Evolutionary conservation across 2,329 filamentous ascomycete genomes (phyloP), one percentile per base, ranked within the genome.

Genomic region (Epichloe amarillans): DNA sequence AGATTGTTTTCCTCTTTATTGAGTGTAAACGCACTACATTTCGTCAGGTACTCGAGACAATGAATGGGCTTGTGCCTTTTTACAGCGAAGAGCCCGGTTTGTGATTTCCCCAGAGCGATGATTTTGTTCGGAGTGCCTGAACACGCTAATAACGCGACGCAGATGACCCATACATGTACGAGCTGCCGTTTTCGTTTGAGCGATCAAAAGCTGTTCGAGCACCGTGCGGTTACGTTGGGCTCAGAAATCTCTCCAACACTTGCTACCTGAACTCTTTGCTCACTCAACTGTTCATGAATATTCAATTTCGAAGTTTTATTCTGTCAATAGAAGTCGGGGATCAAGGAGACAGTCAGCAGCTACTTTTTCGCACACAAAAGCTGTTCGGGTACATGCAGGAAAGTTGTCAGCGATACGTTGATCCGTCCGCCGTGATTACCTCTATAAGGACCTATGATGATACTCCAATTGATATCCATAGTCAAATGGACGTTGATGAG

Each of bases 401-500:
- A 57, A 88, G 84, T 47, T 83, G 83, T 57, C 76, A 77, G 37
- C 85, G 84, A 56, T 84, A 73, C 52, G 76, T 90, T 19, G 86
- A 93, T 54, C 86, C 93, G 0, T 73, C 76, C 47, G 73, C 73
- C 2, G 82, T 94, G 55, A 85, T 93, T 14, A 74, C 75, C 36
- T 83, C 81, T 40, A 88, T 97, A 60, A 84, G 81, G 58, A 91
- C 85, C 0, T 91, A 90, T 52, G 88, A 95, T 37, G 86, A 89
- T 52, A 77, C 82, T 2, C 75, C 79, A 15, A 94, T 98, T 55
- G 89, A 97, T 64, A 83, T 94, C 26, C 81, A 83, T 51, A 81
- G 86, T 53, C 93, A 98, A 66, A 97, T 98, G 88, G 93, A 98
- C 63, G 93, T 96, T 5, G 93, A 97, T 58, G 90, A 96, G 64